Base-by-base conservation (phyloP, 202 grass and related monocot genomes). In the Panicum virgatum region DNA sequence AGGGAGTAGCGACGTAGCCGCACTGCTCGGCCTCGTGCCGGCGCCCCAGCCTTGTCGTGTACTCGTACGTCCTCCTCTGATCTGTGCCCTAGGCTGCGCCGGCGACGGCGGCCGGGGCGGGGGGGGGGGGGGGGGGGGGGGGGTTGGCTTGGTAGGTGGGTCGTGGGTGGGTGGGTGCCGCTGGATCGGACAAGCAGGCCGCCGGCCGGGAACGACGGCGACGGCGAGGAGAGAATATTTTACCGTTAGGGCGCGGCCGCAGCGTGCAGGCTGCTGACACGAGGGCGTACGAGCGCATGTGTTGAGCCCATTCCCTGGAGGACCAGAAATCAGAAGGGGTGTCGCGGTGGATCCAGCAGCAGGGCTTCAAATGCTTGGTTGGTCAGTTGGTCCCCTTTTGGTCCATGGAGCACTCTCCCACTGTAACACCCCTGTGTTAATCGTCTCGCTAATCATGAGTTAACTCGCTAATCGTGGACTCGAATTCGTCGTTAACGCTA, bases 241-340 rank as follows among this genome's bases (percentile, higher is more conserved):
- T 57, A 83, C 85, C 46, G 79, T 77, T 87, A 59, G 14, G 36
- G 25, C 62, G 74, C 58, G 19, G 64, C 40, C 16, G 39, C n/a
- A 12, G 78, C 8, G 62, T 30, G 30, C 30, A 30, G 30, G 30
- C 30, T 30, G 30, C 30, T 76, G 52, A 69, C 84, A 69, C 62
- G 12, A 6, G 52, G 1, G 26, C 8, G 65, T 34, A 72, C 51
- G 52, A 30, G n/a, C 5, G n/a, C 7, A 45, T 68, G 30, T 7
- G 27, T 56, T 13, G 22, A 62, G 5, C 37, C 58, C 58, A 39
- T 43, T 32, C 69, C 58, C 34, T 51, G 58, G 30, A 63, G 59
- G 43, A 13, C 9, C 51, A 37, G 47, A 7, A 3, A 3, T 20
- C 68, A 27, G 43, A 38, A 8, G 12, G 22, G 13, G 44, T 26